Conservation (phyloP, 805 yeast genomes). For the Candida endomychidarum region DNA sequence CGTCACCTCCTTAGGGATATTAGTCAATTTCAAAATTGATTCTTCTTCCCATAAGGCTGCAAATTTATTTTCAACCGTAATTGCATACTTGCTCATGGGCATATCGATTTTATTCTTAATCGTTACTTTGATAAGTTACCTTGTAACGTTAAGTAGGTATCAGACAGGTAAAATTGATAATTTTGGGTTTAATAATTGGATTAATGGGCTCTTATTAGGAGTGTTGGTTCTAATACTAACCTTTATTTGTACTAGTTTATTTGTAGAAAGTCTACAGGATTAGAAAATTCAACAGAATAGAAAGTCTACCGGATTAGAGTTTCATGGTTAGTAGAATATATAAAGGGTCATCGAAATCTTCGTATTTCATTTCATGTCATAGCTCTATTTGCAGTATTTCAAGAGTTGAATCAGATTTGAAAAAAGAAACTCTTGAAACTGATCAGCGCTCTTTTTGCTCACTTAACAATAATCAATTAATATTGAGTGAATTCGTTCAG, state of each 20-base stretch:
- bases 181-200: slow-evolving; percentile 24
- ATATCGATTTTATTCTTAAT: slow-evolving; percentile 39
- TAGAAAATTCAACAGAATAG: too few relatives aligned
- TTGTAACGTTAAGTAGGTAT: slow-evolving; percentile 44
- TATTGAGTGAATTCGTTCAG: too few relatives aligned
- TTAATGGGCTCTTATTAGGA: slow-evolving; percentile 10
- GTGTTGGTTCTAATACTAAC: slow-evolving; percentile 11
- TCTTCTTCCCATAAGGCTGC: slow-evolving; percentile 19
- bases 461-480: too few relatives aligned
- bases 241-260: slow-evolving; percentile 11
- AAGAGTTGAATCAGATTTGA: too few relatives aligned
- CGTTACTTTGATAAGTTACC: slow-evolving; percentile 42
- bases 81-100: slow-evolving; percentile 37
- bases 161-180: slow-evolving; percentile 40
- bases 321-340: too few relatives aligned
- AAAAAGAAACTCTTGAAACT: too few relatives aligned
- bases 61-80: slow-evolving; percentile 23
- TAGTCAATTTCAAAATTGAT: slow-evolving; percentile 45
- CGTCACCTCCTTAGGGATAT: slow-evolving; percentile 47
- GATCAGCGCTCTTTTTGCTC: too few relatives aligned
- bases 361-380: too few relatives aligned
- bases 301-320: too few relatives aligned
- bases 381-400: too few relatives aligned
- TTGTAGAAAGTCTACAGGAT: slow-evolving; percentile 11
- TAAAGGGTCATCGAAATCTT: too few relatives aligned